Percentiles rank a stretch among this genome's conserved stretches.
Evolutionary conservation across 108 stramenopile genomes (phyloP).

Genomic region (Asterionellopsis glacialis): DNA sequence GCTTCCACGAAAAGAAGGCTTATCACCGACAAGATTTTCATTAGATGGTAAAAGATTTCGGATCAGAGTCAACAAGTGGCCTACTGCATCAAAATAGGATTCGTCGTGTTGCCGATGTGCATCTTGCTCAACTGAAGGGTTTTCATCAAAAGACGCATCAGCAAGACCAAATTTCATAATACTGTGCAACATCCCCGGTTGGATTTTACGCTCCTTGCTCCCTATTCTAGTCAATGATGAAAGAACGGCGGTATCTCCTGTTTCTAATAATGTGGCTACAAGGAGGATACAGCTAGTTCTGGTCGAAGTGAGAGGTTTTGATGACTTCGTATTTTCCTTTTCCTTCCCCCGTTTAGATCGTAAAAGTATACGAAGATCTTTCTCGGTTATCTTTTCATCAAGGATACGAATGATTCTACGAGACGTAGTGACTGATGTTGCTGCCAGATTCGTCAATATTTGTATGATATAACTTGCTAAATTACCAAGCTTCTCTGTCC

Average conservation of each 20-base stretch:
- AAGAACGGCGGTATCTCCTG: constrained; percentile 25
- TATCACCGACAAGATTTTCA: not conserved
- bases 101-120: not conserved
- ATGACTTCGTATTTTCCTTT: not conserved
- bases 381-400: constrained; percentile 29
- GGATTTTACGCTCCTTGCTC: constrained; percentile 38
- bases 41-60: not conserved
- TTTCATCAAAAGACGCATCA: not conserved
- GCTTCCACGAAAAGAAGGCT: not conserved
- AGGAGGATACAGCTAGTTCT: too few species aligned
- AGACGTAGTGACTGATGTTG: constrained; percentile 24
- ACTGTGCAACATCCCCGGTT: constrained; percentile 37
- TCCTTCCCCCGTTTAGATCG: not conserved
- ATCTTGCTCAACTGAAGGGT: not conserved
- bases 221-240: constrained; percentile 35
- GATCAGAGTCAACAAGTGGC: not conserved
- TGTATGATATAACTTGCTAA: constrained; percentile 18
- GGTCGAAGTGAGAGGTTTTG: not conserved
- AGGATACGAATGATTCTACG: constrained; percentile 47
- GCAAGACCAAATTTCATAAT: constrained; percentile 32
- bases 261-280: constrained; percentile 6
- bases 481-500: constrained; percentile 12
- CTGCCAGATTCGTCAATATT: constrained; percentile 21
- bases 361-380: constrained; percentile 19
- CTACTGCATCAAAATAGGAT: not conserved